Percentiles rank a stretch among this genome's conserved stretches.
Evolutionary conservation across 331 rosid genomes (phyloP).

Genomic region (Prunus yedoensis): DNA sequence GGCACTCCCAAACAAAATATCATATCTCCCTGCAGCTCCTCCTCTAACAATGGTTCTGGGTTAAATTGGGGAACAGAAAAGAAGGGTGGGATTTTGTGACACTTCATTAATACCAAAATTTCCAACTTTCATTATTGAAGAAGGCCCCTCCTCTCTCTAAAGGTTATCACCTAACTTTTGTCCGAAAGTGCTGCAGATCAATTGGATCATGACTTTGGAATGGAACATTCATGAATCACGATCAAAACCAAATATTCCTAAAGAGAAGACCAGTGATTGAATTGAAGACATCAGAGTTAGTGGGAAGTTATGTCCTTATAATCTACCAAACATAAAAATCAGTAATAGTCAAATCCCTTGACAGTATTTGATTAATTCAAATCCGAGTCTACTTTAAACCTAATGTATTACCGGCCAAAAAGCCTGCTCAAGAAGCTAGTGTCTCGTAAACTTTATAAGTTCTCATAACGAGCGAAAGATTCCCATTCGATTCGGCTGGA

Average conservation of each 20-base stretch:
- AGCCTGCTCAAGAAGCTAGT: no score
- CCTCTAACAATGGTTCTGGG: conserved; percentile 12
- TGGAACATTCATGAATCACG: not conserved
- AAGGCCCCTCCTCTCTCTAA: not conserved
- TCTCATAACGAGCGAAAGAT: no score
- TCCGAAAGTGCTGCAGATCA: not conserved
- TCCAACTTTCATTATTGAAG: not conserved
- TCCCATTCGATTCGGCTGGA: no score
- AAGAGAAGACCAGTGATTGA: not conserved
- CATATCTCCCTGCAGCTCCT: not conserved
- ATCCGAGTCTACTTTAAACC: no score
- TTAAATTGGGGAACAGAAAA: not conserved
- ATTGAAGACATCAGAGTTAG: not conserved
- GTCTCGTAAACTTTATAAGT: no score
- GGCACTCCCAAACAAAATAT: not conserved
- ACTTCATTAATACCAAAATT: not conserved
- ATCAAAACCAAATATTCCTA: not conserved
- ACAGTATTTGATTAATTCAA: no score
- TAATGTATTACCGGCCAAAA: no score
- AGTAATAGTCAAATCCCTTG: no score
- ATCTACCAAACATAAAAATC: no score
- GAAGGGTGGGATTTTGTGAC: not conserved
- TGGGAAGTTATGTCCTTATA: no score
- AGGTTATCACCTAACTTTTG: conserved; percentile 1
- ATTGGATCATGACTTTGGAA: no score